Evolutionary conservation across 805 yeast genomes (phyloP), one percentile per base, ranked within the genome.

Genomic region (Candida khao-thaluensis): DNA sequence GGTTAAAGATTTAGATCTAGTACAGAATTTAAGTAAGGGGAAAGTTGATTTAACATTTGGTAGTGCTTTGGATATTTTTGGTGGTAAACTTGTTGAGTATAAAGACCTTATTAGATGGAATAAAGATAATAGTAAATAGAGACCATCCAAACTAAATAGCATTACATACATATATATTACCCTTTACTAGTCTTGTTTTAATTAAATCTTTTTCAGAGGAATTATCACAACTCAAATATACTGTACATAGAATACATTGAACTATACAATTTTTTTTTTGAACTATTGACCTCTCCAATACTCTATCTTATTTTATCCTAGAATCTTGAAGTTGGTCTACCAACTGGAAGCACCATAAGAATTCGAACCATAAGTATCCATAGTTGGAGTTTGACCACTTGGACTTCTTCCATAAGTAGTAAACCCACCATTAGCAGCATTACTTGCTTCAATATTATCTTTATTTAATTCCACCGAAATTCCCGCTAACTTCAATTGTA

Each of bases 41-140:
- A 82, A 76, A 52, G 96, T 93, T 10, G 98, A 93, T 57, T 69
- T 93, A 56, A 93, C 99, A 0, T 90, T 67, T 54, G 99, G 99
- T 2, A 85, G 95, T 57, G 84, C 97, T 0, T 64, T 93, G 38
- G 99, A 93, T 58, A 87, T 93, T 8, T 93, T 91, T 69, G 99
- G 99, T 1, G 99, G 99, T 0, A 57, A 62, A 4, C 59, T 85
- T 38, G 96, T 93, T 24, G 78, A 69, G 52, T 89, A 88, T 52
- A 70, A 69, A 2, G 96, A 89, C 4, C 78, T 88, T 40, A 80
- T 85, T 24, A 53, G 54, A 23, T 90, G 97, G 96, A 89, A 88
- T 37, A 40, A 24, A 7, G 8, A 20, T 30, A n/a, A 30, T 18
- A 5, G 15, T 6, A 22, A 8, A 8, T 22, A 22, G n/a, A n/a